Base-by-base conservation (phyloP, 2,329 filamentous ascomycete genomes). In the Exophiala sp. region DNA sequence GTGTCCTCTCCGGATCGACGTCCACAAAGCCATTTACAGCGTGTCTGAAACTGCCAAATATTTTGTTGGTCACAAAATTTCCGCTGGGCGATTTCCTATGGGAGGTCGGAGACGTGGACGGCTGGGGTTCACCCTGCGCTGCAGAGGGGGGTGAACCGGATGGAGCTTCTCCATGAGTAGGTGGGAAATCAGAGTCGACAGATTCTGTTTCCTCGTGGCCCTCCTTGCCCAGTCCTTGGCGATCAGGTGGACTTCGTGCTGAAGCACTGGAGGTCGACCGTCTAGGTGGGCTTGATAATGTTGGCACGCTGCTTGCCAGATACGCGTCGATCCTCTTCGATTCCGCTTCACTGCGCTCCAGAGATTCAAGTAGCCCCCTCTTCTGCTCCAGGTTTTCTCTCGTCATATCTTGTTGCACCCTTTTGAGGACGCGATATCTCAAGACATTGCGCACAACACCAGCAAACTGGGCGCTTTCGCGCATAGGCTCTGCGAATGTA, bases 381-480 rank as follows among this genome's bases (percentile, higher is more conserved):
- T 97, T 97, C 78, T 92, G 96, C 51, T 86, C 82, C 9, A 99
- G 78, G 65, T 99, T 91, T 55, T 99, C 94, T 41, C 87, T 86
- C 1, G 94, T 97, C 85, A 97, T 92, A 68, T 99, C 94, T 70
- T 97, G 91, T 68, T 99, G 94, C 49, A 99, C 89, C 43, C 94
- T 83, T 75, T 99, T 99, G 58, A 96, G 75, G 2, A 97, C 87
- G 12, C 94, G 81, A 69, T 96, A 99, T 61, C 89, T 84, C 50
- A 99, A 76, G 33, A 99, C 92, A 61, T 79, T 88, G 39, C 91
- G 84, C 3, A 99, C 94, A 1, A 99, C 90, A 9, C 94, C 89
- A 0, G 94, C 94, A 69, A 99, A 99, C 67, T 99, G 94, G 10
- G 94, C 91, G 65, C 91, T 95, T 73, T 99, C 94, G 51, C 95